Evolutionary conservation across 345 rosid genomes (phyloP).

Genomic region (Aegle marmelos): DNA sequence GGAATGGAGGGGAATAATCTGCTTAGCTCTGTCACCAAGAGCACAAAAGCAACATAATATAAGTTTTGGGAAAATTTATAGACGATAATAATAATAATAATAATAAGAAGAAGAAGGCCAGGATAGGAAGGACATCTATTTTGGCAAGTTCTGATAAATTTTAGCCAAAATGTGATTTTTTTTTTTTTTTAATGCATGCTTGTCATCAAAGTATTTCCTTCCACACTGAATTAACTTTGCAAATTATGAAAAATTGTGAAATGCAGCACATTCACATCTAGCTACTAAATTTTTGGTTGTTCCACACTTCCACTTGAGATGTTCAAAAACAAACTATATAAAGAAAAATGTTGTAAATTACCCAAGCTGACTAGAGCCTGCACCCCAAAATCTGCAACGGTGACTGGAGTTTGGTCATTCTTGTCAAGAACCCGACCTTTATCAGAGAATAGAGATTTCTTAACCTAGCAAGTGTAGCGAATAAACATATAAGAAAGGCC

Average conservation of each 20-base stretch:
- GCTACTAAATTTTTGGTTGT: not conserved
- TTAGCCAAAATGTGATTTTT: not conserved
- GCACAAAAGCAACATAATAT: conserved; percentile 1
- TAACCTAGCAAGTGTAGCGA: conserved; percentile 34
- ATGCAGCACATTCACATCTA: not conserved
- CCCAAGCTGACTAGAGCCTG: conserved; percentile 88
- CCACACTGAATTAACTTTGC: not conserved
- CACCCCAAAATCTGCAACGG: conserved; percentile 89
- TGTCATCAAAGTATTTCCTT: not conserved
- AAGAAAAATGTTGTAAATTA: conserved; percentile 9
- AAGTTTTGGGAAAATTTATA: not conserved
- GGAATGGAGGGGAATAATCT: conserved; percentile 79
- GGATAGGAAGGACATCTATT: not conserved
- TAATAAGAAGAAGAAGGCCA: not conserved
- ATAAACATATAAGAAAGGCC: not conserved
- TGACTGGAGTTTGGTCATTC: conserved; percentile 80
- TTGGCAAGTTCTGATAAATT: not conserved
- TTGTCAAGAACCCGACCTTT: conserved; percentile 61
- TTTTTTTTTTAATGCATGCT: not conserved
- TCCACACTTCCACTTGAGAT: not conserved
- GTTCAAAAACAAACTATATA: not conserved
- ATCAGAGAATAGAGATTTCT: conserved; percentile 39
- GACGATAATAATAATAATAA: not conserved
- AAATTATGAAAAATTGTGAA: not conserved
- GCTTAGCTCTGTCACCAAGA: conserved; percentile 52